Evolutionary conservation across 495 filamentous ascomycete genomes (phyloP).

Genomic region (Staphylotrichum tortipilum): DNA sequence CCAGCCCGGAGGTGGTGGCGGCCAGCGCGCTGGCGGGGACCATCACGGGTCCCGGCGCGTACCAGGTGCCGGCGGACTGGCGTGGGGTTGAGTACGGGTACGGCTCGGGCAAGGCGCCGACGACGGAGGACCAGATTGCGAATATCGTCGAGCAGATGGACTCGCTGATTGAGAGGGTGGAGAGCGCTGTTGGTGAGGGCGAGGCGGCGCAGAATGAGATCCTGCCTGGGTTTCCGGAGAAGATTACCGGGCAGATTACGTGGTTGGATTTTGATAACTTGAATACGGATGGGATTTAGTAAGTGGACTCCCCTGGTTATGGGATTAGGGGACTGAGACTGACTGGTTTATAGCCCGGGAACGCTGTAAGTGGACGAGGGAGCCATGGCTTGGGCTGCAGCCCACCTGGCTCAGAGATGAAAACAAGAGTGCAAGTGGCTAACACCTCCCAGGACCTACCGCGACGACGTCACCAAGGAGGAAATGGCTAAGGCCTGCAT

Average conservation of each 20-base stretch:
- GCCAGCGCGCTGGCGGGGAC: constrained; percentile 73
- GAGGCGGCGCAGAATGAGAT: constrained; percentile 47
- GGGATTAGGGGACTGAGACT: too few species aligned
- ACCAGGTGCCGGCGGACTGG: constrained; percentile 60
- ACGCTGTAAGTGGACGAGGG: too few species aligned
- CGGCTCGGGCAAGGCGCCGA: constrained; percentile 17
- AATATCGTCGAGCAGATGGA: constrained; percentile 63
- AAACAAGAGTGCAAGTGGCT: too few species aligned
- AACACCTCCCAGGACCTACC: too few species aligned
- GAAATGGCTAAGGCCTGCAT: constrained; percentile 87
- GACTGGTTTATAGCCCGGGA: too few species aligned
- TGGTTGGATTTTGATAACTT: constrained; percentile 68
- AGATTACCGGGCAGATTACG: constrained; percentile 57
- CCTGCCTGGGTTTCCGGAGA: constrained; percentile 62
- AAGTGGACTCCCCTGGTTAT: too few species aligned
- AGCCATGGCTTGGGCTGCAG: too few species aligned
- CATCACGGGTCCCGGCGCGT: constrained; percentile 75
- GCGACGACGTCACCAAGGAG: constrained; percentile 65
- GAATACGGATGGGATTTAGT: constrained; percentile 80
- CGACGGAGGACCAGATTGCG: constrained; percentile 58
- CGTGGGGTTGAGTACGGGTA: too few species aligned
- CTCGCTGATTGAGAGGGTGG: constrained; percentile 45
- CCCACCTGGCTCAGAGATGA: too few species aligned
- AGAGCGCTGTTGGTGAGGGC: constrained; percentile 18
- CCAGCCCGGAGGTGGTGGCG: constrained; percentile 84